phyloP scores from a whole-genome alignment of 331 rosid species.

The Saraca asoca region DNA sequence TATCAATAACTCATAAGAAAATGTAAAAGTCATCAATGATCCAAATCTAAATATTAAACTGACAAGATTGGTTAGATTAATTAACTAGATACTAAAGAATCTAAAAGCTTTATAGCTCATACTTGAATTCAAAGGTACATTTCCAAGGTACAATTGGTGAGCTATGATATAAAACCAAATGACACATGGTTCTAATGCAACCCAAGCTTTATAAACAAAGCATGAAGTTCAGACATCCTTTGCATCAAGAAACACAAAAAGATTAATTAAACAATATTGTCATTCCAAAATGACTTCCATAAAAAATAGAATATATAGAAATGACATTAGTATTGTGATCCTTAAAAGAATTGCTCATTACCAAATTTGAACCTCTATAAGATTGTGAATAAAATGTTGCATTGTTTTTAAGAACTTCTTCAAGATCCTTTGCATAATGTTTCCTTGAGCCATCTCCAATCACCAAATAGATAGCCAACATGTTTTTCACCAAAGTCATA shows the following conservation, averaged over 20 bases:
- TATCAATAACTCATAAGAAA: too few species aligned
- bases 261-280: not conserved
- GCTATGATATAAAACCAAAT: not conserved
- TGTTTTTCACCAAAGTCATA: conserved; percentile 48
- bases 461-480: conserved; percentile 58
- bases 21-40: too few species aligned
- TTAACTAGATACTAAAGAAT: too few species aligned
- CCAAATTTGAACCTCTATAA: conserved; percentile 53
- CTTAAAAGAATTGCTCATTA: conserved; percentile 50
- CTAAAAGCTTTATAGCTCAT: too few species aligned
- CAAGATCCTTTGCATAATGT: conserved; percentile 53
- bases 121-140: not conserved
- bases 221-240: not conserved
- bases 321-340: conserved; percentile 55
- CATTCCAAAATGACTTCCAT: not conserved
- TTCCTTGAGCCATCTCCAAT: conserved; percentile 55
- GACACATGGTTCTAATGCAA: not conserved
- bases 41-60: too few species aligned
- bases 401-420: conserved; percentile 48
- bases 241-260: not conserved
- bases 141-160: not conserved
- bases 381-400: conserved; percentile 51
- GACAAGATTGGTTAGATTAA: too few species aligned
- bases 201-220: not conserved
- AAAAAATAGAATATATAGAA: conserved; percentile 22